phyloP scores from a whole-genome alignment of 192 early-diverging fungal species.

The Umbelopsis sp. region DNA sequence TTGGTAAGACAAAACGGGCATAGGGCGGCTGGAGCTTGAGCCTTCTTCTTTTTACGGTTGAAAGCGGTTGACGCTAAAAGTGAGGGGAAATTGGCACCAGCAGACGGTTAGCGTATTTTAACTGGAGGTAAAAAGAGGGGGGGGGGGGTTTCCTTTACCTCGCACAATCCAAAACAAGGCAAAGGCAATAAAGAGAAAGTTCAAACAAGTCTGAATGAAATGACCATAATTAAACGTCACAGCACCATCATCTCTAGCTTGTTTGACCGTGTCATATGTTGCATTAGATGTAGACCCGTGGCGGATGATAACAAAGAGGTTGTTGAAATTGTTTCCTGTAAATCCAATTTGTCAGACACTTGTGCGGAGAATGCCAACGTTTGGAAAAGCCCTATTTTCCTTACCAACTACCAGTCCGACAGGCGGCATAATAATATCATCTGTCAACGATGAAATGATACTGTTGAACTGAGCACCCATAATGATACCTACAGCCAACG shows the following conservation, averaged over 20 bases:
- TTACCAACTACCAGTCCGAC: conserved; percentile 60
- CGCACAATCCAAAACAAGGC: conserved; percentile 67
- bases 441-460: conserved; percentile 34
- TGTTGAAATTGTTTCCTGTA: conserved; percentile 32
- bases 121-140: no score
- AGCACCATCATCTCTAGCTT: conserved; percentile 48
- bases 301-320: conserved; percentile 25
- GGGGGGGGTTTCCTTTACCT: conserved; percentile 11
- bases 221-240: conserved; percentile 64
- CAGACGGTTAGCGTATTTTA: not conserved
- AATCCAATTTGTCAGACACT: conserved; percentile 45
- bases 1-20: conserved; percentile 43
- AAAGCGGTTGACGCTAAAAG: not conserved
- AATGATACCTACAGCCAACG: conserved; percentile 68
- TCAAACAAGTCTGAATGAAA: conserved; percentile 65
- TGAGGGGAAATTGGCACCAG: conserved; percentile 3
- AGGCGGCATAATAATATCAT: conserved; percentile 62
- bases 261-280: conserved; percentile 23
- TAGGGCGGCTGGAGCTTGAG: conserved; percentile 26
- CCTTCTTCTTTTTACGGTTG: not conserved
- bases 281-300: not conserved
- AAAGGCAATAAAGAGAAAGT: conserved; percentile 63
- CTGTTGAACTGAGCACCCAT: conserved; percentile 61
- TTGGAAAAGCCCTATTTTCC: not conserved
- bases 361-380: not conserved